Conservation (phyloP, 306 rosid genomes). For the Quercus rubra region DNA sequence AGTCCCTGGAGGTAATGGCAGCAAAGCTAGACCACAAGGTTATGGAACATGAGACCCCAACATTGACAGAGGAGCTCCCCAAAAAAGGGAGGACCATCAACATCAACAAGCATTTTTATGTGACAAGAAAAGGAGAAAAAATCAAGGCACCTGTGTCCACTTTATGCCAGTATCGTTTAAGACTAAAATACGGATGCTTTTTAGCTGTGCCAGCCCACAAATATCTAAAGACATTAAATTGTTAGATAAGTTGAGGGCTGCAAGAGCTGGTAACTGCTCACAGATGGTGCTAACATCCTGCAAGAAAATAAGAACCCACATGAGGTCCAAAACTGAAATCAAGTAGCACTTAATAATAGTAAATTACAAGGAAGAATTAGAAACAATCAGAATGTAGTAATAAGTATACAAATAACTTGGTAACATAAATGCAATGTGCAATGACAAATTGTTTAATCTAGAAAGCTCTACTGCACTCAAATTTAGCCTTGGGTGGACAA, state of each 20-base stretch:
- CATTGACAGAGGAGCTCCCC: too few relatives aligned
- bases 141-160: constrained; percentile 65
- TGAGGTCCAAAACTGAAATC: not conserved
- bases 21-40: too few relatives aligned
- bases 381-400: not conserved
- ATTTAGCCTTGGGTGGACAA: constrained; percentile 12
- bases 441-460: not conserved
- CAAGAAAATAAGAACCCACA: constrained; percentile 13
- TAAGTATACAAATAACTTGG: not conserved
- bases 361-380: not conserved
- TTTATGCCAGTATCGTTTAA: constrained; percentile 64
- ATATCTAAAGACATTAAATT: constrained; percentile 57
- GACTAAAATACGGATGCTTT: constrained; percentile 61
- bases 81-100: too few relatives aligned
- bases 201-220: constrained; percentile 50
- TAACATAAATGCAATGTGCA: not conserved
- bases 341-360: not conserved
- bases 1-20: too few relatives aligned
- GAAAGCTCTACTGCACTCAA: not conserved
- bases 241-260: constrained; percentile 67
- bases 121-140: constrained; percentile 2
- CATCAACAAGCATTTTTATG: too few relatives aligned
- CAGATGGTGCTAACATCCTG: constrained; percentile 85
- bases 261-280: constrained; percentile 64
- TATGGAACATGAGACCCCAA: too few relatives aligned